Percentiles rank a stretch among this genome's conserved stretches.
These are phyloP conservation scores for Ephemerocybe angulata DNA, from an alignment of 768 basidiomycete species.

Conservation along the genomic window DNA sequence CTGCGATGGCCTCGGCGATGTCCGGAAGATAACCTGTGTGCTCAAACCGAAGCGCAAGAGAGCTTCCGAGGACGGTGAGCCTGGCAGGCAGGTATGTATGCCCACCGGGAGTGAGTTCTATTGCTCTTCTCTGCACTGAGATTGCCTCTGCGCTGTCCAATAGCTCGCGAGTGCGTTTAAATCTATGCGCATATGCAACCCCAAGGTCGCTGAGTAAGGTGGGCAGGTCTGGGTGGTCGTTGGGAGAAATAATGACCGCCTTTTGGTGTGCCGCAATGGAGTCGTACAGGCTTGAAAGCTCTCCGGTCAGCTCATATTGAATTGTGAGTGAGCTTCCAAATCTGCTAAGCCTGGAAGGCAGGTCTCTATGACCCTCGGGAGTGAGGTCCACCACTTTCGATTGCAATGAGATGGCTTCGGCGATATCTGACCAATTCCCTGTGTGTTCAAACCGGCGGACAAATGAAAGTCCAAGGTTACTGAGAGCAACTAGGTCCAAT, in stretches of 20 bases:
- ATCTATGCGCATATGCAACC: background rate
- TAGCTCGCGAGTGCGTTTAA: background rate
- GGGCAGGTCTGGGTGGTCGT: slow-evolving; percentile 15
- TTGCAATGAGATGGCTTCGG: no score
- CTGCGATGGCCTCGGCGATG: background rate
- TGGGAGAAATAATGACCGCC: slow-evolving; percentile 8
- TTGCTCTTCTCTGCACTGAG: slow-evolving; percentile 15
- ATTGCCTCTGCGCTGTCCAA: slow-evolving; percentile 13
- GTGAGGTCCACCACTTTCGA: no score
- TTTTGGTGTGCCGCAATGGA: background rate
- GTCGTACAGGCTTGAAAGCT: no score
- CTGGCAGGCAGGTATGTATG: slow-evolving; percentile 7
- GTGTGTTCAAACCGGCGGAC: no score
- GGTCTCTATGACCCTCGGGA: no score
- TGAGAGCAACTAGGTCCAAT: no score
- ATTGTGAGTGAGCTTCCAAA: no score
- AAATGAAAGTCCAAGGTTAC: no score
- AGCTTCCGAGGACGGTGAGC: slow-evolving; percentile 9
- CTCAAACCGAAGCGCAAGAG: slow-evolving; percentile 17
- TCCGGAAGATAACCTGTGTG: slow-evolving; percentile 14
- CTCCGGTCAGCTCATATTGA: no score
- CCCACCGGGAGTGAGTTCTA: slow-evolving; percentile 18
- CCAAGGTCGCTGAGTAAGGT: slow-evolving; percentile 17
- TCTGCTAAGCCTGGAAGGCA: no score
- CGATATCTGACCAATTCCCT: no score